A percentile compares a stretch with the other conserved stretches of the same genome.
These are phyloP conservation scores for Arxiozyma heterogenica DNA, from an alignment of 1,139 yeast species.

Conservation along the genomic window DNA sequence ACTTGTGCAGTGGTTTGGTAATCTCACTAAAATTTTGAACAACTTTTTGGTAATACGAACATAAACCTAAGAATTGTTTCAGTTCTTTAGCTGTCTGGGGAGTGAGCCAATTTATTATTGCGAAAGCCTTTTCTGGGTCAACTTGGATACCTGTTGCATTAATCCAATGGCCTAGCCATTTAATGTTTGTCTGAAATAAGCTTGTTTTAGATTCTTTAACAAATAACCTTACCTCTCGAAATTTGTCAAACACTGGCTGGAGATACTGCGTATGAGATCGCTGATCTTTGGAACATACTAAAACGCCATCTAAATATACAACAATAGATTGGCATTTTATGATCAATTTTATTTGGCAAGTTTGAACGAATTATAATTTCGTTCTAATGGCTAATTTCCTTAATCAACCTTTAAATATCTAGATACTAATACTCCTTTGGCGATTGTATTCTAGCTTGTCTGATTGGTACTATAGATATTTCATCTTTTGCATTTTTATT, in stretches of 20 bases:
- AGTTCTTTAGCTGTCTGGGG: not conserved
- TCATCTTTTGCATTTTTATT: not conserved
- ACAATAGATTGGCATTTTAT: slow-evolving; percentile 7
- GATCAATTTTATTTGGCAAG: not conserved
- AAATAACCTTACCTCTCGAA: not conserved
- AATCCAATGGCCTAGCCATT: not conserved
- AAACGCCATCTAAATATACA: slow-evolving; percentile 24
- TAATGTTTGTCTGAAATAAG: not conserved
- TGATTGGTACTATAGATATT: not conserved
- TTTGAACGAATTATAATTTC: not conserved
- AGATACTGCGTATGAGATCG: not conserved
- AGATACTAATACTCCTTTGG: not conserved
- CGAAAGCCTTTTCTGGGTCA: not conserved
- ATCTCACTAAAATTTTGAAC: not conserved
- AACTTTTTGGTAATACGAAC: not conserved
- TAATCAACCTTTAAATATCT: not conserved
- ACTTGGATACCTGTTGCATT: not conserved
- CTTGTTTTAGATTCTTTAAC: not conserved
- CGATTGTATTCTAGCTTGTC: not conserved
- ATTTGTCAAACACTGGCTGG: not conserved
- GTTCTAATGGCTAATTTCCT: not conserved
- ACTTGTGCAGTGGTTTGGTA: not conserved
- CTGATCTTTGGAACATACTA: slow-evolving; percentile 15
- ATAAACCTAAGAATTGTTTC: not conserved
- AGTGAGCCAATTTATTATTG: not conserved